Percentiles rank a stretch among this genome's conserved stretches.
Conservation (phyloP, 1,284 basidiomycete genomes). For the Moesziomyces sp. region DNA sequence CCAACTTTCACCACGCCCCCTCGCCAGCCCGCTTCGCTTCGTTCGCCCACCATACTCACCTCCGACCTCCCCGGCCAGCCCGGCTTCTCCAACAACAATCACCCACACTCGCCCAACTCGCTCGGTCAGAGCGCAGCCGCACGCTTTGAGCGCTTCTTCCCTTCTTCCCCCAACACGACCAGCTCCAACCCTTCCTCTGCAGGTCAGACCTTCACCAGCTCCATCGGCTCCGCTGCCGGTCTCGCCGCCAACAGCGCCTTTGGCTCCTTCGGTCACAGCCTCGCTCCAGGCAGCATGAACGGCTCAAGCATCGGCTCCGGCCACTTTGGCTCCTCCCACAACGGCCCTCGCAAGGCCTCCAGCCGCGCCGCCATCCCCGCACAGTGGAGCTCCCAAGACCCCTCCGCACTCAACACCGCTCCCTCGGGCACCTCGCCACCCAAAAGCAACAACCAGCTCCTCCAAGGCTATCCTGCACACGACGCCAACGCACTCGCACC, state of each 20-base stretch:
- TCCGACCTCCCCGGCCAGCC: slow-evolving; percentile 33
- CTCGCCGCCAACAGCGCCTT: slow-evolving; percentile 48
- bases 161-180: slow-evolving; percentile 34
- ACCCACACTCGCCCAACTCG: slow-evolving; percentile 17
- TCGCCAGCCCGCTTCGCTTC: slow-evolving; percentile 30
- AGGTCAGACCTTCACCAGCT: slow-evolving; percentile 36
- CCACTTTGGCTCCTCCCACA: slow-evolving; percentile 41
- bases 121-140: slow-evolving; percentile 53
- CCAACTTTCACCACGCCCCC: slow-evolving; percentile 23
- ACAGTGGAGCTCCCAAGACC: slow-evolving; percentile 45
- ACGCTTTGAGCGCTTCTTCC: slow-evolving; percentile 62
- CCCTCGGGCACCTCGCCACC: slow-evolving; percentile 36
- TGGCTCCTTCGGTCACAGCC: slow-evolving; percentile 51
- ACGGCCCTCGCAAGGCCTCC: slow-evolving; percentile 21
- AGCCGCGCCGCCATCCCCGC: slow-evolving; percentile 46
- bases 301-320: slow-evolving; percentile 32
- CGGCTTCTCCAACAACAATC: slow-evolving; percentile 12
- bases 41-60: slow-evolving; percentile 33
- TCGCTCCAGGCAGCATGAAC: slow-evolving; percentile 37
- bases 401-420: slow-evolving; percentile 22
- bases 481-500: background rate
- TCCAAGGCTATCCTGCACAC: slow-evolving; percentile 11
- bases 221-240: slow-evolving; percentile 35
- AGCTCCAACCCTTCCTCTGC: slow-evolving; percentile 35
- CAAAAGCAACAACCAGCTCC: slow-evolving; percentile 11